These are phyloP conservation scores for Epichloe uncinata DNA, from an alignment of 2,329 filamentous ascomycete species.

Conservation along the genomic window DNA sequence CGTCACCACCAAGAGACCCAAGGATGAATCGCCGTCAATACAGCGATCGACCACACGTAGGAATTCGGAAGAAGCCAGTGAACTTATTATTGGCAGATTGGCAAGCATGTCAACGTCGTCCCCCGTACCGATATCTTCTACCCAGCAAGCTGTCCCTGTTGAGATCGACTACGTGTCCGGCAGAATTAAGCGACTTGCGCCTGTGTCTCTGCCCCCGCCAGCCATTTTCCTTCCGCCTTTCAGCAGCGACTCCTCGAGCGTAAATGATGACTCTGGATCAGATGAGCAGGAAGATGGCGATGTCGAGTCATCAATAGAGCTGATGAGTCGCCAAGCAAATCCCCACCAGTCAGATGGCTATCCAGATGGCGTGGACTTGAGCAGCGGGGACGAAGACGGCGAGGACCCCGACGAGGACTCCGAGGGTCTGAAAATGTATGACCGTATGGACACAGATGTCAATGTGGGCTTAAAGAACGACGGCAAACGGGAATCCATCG, in stretches of 20 bases:
- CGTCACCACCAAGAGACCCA: constrained; percentile 35
- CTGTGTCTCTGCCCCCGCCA: constrained; percentile 37
- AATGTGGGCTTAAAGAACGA: neutral
- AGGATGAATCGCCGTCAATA: constrained; percentile 6
- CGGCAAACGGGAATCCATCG: constrained; percentile 11
- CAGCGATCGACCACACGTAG: neutral
- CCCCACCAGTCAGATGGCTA: constrained; percentile 28
- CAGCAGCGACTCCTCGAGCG: constrained; percentile 26
- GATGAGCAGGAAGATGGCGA: constrained; percentile 16
- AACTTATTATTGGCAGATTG: constrained; percentile 28
- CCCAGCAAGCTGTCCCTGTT: constrained; percentile 11
- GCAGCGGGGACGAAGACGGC: constrained; percentile 28
- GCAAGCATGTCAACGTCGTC: constrained; percentile 29
- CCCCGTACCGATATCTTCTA: constrained; percentile 10
- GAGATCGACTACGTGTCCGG: constrained; percentile 33
- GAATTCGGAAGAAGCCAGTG: constrained; percentile 19
- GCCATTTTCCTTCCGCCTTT: constrained; percentile 37
- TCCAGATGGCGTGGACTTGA: constrained; percentile 25
- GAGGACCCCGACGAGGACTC: constrained; percentile 24
- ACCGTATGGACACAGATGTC: constrained; percentile 7
- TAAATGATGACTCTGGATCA: constrained; percentile 15
- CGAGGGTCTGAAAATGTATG: constrained; percentile 16
- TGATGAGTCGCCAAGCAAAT: constrained; percentile 22
- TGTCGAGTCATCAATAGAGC: constrained; percentile 15
- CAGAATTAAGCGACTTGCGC: constrained; percentile 29